Percentiles rank a stretch among this genome's conserved stretches.
Evolutionary conservation across 176 grass and related monocot species (phyloP).

Genomic region (Tillandsia fasciculata): DNA sequence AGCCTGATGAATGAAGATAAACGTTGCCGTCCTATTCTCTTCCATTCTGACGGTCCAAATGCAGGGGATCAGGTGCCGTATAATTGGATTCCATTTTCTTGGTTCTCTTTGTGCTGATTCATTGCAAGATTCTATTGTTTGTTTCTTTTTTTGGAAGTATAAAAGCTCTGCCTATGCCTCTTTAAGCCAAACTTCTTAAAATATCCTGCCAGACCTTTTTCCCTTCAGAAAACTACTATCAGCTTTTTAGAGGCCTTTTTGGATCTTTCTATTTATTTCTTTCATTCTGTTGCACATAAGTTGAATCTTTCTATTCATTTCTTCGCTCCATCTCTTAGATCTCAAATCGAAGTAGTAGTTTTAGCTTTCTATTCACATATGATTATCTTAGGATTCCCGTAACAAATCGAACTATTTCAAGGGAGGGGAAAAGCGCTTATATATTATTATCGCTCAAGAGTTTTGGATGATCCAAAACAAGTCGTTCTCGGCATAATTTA

Average conservation of each 20-base stretch:
- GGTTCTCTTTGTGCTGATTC: slow-evolving; percentile 3
- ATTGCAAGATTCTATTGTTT: neutral
- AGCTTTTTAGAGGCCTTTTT: neutral
- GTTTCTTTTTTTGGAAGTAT: neutral
- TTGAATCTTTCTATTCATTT: no score
- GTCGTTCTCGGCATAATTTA: no score
- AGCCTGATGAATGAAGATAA: slow-evolving; percentile 99
- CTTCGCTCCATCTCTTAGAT: no score
- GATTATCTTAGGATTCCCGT: no score
- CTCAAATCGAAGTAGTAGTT: no score
- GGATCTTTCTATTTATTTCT: neutral
- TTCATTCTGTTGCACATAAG: no score
- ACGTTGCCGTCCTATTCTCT: slow-evolving; percentile 89
- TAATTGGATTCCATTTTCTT: neutral
- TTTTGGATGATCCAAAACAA: no score
- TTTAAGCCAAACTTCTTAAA: neutral
- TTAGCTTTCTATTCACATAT: no score
- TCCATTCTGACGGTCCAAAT: slow-evolving; percentile 93
- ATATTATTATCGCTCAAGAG: no score
- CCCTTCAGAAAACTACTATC: neutral
- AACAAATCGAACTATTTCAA: no score
- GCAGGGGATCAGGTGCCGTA: slow-evolving; percentile 76
- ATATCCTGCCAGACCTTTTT: neutral
- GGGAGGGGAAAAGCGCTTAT: no score
- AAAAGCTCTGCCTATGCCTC: neutral